Conservation (phyloP, 139 green algal genomes). For the Haematococcus sp. region DNA sequence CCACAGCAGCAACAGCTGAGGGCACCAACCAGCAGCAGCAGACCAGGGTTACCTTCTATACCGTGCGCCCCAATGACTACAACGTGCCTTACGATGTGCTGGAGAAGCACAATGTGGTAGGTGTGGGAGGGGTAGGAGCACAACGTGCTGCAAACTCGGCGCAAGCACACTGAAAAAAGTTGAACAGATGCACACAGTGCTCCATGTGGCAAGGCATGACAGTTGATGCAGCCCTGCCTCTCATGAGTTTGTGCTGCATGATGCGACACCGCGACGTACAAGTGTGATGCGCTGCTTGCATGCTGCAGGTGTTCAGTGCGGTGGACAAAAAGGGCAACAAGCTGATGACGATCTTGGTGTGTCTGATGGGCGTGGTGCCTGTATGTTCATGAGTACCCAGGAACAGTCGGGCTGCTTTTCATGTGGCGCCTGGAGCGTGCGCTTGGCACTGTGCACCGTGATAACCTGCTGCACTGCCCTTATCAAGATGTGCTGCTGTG, state of each 20-base stretch:
- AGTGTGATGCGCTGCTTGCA: slow-evolving; percentile 7
- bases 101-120: slow-evolving; percentile 25
- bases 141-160: neutral
- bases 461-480: no score
- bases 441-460: no score
- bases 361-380: neutral
- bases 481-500: no score
- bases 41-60: slow-evolving; percentile 59
- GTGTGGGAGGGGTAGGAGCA: neutral
- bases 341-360: slow-evolving; percentile 64
- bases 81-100: slow-evolving; percentile 71
- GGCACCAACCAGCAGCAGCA: neutral
- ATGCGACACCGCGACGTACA: neutral
- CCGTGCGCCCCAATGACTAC: slow-evolving; percentile 74
- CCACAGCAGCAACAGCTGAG: neutral
- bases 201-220: no score
- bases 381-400: no score
- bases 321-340: slow-evolving; percentile 55
- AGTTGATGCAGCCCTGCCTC: no score
- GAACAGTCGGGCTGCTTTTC: no score
- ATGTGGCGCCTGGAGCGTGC: no score
- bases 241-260: neutral
- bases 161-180: no score
- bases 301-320: slow-evolving; percentile 62
- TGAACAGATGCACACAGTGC: no score